Evolutionary conservation across 208 protist species (phyloP), one percentile per base, ranked within the genome.

Genomic region (Trypanosoma theileri): DNA sequence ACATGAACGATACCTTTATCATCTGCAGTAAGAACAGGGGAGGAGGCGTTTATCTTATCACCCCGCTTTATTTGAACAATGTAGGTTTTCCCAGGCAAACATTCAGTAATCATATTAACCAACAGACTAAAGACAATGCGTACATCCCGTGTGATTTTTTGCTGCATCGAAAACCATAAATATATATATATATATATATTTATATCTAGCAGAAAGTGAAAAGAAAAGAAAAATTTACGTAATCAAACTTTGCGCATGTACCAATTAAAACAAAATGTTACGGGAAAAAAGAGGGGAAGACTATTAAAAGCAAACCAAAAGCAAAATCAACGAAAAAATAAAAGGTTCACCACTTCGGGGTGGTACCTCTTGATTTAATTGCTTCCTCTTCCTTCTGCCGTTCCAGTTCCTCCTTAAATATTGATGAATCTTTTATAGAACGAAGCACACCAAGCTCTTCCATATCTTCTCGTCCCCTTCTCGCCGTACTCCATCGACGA

Each of bases 401-500:
- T 48, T 72, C 68, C 50, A 69, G 60, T 31, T 75, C 57, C 21
- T 75, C 56, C 55, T 78, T 80, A n/a, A 85, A 54, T 46, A 58
- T 26, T 17, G 60, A 17, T 12, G 67, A 59, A 1, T 78, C 81
- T 40, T 75, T 61, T 17, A 26, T 41, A 7, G 72, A 68, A 0
- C 76, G 70, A 41, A 88, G 12, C 2, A 86, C 24, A n/a, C 80
- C 82, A 24, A 81, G 65, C 7, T 81, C 64, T 50, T 83, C 78
- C 77, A 85, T 85, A 3, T 81, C 28, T 28, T 59, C 14, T 19
- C 62, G 80, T 10, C 61, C 77, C 24, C 72, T 58, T 16, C 65
- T 75, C 0, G 79, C 65, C 9, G 72, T 72, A 53, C 81, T 87
- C 81, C 82, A 89, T 0, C 86, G 80, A 22, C 73, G 59, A 46